Evolutionary conservation across 2,329 filamentous ascomycete species (phyloP).

Genomic region (Rutstroemia sp.): DNA sequence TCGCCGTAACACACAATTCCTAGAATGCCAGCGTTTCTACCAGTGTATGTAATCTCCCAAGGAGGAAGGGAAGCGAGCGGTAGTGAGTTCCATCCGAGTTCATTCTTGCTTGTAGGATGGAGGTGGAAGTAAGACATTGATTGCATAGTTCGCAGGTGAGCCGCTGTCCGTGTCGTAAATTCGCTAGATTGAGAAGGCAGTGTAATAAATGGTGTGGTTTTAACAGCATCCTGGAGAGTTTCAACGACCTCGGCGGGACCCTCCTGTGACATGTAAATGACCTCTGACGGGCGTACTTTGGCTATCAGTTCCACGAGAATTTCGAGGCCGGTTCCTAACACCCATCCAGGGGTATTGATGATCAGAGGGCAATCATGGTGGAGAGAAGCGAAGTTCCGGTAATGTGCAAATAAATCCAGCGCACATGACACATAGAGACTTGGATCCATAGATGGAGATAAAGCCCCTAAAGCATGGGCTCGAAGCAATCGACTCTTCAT

Average conservation of each 20-base stretch:
- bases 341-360: slow-evolving; percentile 70
- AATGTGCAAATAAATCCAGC: slow-evolving; percentile 53
- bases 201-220: slow-evolving; percentile 36
- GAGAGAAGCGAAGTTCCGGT: slow-evolving; percentile 36
- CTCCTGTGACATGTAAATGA: slow-evolving; percentile 62
- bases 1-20: slow-evolving; percentile 63
- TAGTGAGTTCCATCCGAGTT: slow-evolving; percentile 39
- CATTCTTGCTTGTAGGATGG: slow-evolving; percentile 18
- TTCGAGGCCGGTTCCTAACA: slow-evolving; percentile 62
- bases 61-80: slow-evolving; percentile 52
- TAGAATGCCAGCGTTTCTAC: slow-evolving; percentile 44
- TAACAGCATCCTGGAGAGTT: slow-evolving; percentile 37
- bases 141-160: slow-evolving; percentile 66
- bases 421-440: slow-evolving; percentile 59
- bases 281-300: slow-evolving; percentile 47
- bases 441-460: slow-evolving; percentile 58
- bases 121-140: slow-evolving; percentile 73
- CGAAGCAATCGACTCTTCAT: slow-evolving; percentile 39
- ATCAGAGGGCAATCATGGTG: slow-evolving; percentile 48
- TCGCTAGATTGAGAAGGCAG: slow-evolving; percentile 55
- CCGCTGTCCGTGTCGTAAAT: slow-evolving; percentile 49
- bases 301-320: slow-evolving; percentile 51
- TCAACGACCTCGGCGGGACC: slow-evolving; percentile 52
- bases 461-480: slow-evolving; percentile 59
- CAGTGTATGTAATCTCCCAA: slow-evolving; percentile 54